Evolutionary conservation across 2,329 filamentous ascomycete genomes (phyloP), one percentile per base, ranked within the genome.

Genomic region (Aspergillus oerlinghausenensis): DNA sequence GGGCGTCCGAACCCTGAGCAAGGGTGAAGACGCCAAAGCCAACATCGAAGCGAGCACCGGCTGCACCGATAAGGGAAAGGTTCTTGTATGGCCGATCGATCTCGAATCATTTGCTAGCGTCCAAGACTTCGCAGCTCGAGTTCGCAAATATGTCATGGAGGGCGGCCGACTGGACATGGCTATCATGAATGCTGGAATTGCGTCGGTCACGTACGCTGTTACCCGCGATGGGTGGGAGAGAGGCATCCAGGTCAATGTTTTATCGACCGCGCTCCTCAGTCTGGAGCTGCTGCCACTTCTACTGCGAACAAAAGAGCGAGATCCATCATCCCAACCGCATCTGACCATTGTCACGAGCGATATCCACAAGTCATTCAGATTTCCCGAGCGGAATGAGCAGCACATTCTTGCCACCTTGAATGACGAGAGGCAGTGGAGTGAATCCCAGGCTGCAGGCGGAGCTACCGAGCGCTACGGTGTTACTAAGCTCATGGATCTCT

Each of bases 41-140:
- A 77, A 80, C 47, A 72, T 76, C 51, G 48, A 62, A 8, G 74
- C 70, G 1, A 66, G 65, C 5, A 67, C 66, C 23, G 53, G 57
- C 21, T 58, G 54, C n/a, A 43, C 32, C 11, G 47, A 45, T 8
- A 38, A 50, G 21, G 38, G 29, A 3, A 68, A 74, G 3, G 63
- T 80, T 42, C 71, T 79, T 58, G 78, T 80, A 14, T 80, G 79
- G 78, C 65, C 67, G 3, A 66, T 82, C 2, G 78, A 81, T 61
- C 70, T 80, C 32, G 54, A 61, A 5, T 71, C 64, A 19, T 79
- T 75, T 54, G 64, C 67, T 2, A 75, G 67, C 17, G 74, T 80
- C 3, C 67, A 68, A 45, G 64, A 63, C 1, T 78, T 79, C 50
- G 74, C 69, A 1, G 62, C 66, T 32, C 61, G 66, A 11, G 70